Evolutionary conservation across 2,329 filamentous ascomycete genomes (phyloP), one percentile per base, ranked within the genome.

Genomic region (Cladophialophora chaetospira): DNA sequence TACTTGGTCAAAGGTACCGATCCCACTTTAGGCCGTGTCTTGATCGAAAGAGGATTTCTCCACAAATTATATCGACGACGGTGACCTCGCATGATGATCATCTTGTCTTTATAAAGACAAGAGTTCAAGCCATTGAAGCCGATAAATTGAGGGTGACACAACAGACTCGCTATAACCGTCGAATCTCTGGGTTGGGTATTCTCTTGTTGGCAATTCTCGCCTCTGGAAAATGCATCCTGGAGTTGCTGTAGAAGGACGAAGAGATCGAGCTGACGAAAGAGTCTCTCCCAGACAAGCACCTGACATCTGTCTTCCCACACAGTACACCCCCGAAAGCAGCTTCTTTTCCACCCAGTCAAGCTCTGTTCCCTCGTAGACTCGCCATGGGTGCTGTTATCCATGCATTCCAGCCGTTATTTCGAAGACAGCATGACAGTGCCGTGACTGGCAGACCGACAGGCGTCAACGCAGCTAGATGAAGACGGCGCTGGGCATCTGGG

Each of bases 171-270:
- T 40, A 40, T 40, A 5, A 5, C 9, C n/a, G n/a, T n/a, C n/a
- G n/a, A n/a, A 9, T 5, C 10, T n/a, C 19, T 5, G 23, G 23
- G 13, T 11, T 6, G 15, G 19, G n/a, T n/a, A 25, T 28, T 8
- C 31, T 45, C 19, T 35, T 28, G 5, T 28, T n/a, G 43, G 51
- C n/a, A 54, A 54, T 54, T 54, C 42, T 54, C 51, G 51, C 51
- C 51, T 54, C 33, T n/a, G 51, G 23, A 17, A 19, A 40, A 26
- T 28, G 3, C 43, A 47, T 43, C 31, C 51, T 47, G 51, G 31
- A 40, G 47, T 13, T 53, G n/a, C n/a, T n/a, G n/a, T n/a, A n/a
- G n/a, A n/a, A n/a, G n/a, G n/a, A n/a, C n/a, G n/a, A n/a, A n/a
- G n/a, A n/a, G n/a, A n/a, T n/a, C n/a, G n/a, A n/a, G n/a, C n/a